Conservation (phyloP, 23 red algal species). For the Gracilaria caudata region DNA sequence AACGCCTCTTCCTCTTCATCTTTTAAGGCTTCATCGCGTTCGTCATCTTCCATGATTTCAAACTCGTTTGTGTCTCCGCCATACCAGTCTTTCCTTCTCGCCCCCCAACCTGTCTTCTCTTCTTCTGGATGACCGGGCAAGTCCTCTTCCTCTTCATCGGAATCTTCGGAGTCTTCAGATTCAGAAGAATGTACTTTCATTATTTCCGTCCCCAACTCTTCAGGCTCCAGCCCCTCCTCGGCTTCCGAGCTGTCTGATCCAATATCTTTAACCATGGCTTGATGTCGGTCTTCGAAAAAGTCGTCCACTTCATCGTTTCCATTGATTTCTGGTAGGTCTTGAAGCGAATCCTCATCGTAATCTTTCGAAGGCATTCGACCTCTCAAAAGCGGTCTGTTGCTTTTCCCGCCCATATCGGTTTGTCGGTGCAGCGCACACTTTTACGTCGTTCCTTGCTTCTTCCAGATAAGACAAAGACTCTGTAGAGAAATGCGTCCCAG, state of each 20-base stretch:
- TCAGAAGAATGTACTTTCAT: conserved; percentile 50
- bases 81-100: conserved; percentile 47
- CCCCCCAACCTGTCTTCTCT: conserved; percentile 49
- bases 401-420: conserved; percentile 18
- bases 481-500: too few relatives aligned
- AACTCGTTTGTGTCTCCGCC: conserved; percentile 75
- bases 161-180: conserved; percentile 37
- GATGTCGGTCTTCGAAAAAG: conserved; percentile 51
- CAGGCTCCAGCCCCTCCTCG: conserved; percentile 35
- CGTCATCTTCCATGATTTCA: conserved; percentile 73
- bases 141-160: conserved; percentile 28
- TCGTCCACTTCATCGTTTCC: conserved; percentile 56
- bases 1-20: conserved; percentile 68
- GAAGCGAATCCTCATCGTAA: neutral
- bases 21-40: conserved; percentile 63
- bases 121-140: conserved; percentile 2
- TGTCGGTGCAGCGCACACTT: neutral
- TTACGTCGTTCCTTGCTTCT: neutral
- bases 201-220: conserved; percentile 21
- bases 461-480: neutral
- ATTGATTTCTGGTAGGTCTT: neutral
- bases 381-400: conserved; percentile 7
- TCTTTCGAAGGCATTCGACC: neutral
- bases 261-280: neutral
- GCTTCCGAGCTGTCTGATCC: conserved; percentile 6